Evolutionary conservation across 2,329 filamentous ascomycete species (phyloP), one percentile per base, ranked within the genome.

Genomic region (Canariomyces notabilis): DNA sequence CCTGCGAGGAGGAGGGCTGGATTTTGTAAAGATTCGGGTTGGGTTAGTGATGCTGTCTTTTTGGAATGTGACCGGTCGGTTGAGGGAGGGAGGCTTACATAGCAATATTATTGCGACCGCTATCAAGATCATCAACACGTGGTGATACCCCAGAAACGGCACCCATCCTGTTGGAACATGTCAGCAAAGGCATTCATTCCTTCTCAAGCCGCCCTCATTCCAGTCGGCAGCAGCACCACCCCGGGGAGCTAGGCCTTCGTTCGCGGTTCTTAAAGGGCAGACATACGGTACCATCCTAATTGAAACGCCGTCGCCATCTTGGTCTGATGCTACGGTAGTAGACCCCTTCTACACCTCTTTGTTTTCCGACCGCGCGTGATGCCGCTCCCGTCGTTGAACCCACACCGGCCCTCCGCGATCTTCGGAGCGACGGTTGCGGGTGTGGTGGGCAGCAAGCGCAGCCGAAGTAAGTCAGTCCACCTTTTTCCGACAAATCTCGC

Each of bases 111-210:
- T 95, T 37, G 90, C 81, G 49, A 96, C 74, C 46, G 87, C 90
- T 63, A 98, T 95, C 57, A 98, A 73, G 59, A 98, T 89, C 93
- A 98, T 98, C 67, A 98, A 79, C 56, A 97, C 85, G 80, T 98
- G 80, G 64, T 85, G 82, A 62, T 85, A 85, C 56, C 82, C 82
- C 49, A 85, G 73, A 63, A 85, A 85, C 57, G 82, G 82, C 64
- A 85, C 70, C 58, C 77, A 80, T 62, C 80, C 81, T 82, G 51
- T 39, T 31, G 39, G 29, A 37, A 12, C 26, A 23, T 33, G 43
- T 54, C 34, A 51, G 47, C 31, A 15, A 21, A 18, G 33, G n/a
- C n/a, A n/a, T n/a, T n/a, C 31, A 38, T 36, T 36, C 19, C 14
- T 1, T 14, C 2, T 14, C 9, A 8, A 29, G 26, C 14, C 26